These are phyloP conservation scores for Fremontodendron californicum DNA, from an alignment of 345 rosid genomes.

Conservation along the genomic window DNA sequence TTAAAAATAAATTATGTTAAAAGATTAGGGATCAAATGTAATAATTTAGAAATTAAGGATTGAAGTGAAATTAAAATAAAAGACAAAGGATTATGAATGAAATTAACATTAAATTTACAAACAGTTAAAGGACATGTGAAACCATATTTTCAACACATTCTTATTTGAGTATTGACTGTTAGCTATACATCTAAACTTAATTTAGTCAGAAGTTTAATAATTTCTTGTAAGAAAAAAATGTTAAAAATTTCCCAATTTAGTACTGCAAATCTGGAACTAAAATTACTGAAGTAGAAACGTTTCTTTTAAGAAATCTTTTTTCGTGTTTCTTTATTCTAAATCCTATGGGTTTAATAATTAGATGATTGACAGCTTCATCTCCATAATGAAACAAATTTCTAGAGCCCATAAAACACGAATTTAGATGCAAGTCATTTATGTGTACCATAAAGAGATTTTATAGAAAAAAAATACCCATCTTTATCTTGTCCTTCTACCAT, in stretches of 20 bases:
- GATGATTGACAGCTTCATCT: neutral
- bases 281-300: neutral
- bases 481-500: too few relatives aligned
- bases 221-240: neutral
- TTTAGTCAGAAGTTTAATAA: neutral
- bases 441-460: too few relatives aligned
- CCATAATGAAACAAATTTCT: neutral
- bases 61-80: too few relatives aligned
- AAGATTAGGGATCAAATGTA: too few relatives aligned
- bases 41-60: too few relatives aligned
- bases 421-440: neutral
- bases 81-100: too few relatives aligned
- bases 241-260: too few relatives aligned
- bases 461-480: too few relatives aligned
- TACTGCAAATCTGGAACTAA: neutral
- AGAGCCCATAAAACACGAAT: neutral
- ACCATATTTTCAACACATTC: too few relatives aligned
- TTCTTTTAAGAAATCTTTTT: neutral
- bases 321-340: neutral
- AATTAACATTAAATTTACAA: too few relatives aligned
- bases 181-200: neutral
- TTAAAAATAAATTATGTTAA: too few relatives aligned
- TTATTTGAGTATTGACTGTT: neutral
- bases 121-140: too few relatives aligned
- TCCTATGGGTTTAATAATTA: neutral